phyloP scores from a whole-genome alignment of 495 filamentous ascomycete species.

The Melanomma pulvis-pyrius region DNA sequence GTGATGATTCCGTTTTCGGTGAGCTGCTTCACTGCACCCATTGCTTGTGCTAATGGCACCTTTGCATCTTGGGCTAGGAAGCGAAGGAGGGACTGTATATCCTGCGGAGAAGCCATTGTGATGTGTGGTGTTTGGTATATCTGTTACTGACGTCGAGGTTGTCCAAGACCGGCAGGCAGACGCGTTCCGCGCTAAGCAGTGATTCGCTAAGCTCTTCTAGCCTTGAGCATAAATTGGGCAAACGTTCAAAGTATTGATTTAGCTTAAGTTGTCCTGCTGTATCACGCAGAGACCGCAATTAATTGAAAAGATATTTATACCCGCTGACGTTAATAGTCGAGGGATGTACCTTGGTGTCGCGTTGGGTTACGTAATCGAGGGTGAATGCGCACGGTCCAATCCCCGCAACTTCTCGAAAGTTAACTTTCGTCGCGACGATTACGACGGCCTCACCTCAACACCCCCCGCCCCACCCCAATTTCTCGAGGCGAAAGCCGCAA shows the following conservation, averaged over 20 bases:
- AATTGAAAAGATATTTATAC: too few species aligned
- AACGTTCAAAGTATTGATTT: too few species aligned
- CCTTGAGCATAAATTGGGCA: too few species aligned
- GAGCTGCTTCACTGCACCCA: slow-evolving; percentile 68
- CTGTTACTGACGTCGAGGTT: background rate
- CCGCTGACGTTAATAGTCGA: background rate
- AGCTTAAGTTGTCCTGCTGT: too few species aligned
- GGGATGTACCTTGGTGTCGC: background rate
- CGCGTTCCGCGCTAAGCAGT: background rate
- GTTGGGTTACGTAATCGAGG: background rate
- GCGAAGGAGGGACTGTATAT: slow-evolving; percentile 72
- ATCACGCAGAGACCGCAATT: too few species aligned
- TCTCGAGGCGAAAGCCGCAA: background rate
- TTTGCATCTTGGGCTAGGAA: slow-evolving; percentile 76
- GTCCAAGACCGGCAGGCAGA: background rate
- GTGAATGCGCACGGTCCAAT: background rate
- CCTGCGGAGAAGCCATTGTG: slow-evolving; percentile 46
- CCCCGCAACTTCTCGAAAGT: background rate
- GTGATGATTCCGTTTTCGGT: slow-evolving; percentile 59
- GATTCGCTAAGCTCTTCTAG: background rate
- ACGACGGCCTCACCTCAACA: background rate
- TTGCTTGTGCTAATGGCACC: slow-evolving; percentile 68
- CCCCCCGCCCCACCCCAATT: background rate
- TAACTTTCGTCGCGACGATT: background rate
- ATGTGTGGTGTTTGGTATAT: background rate